These are phyloP conservation scores for Cystobasidium tubakii DNA, from an alignment of 768 basidiomycete genomes.

Conservation along the genomic window DNA sequence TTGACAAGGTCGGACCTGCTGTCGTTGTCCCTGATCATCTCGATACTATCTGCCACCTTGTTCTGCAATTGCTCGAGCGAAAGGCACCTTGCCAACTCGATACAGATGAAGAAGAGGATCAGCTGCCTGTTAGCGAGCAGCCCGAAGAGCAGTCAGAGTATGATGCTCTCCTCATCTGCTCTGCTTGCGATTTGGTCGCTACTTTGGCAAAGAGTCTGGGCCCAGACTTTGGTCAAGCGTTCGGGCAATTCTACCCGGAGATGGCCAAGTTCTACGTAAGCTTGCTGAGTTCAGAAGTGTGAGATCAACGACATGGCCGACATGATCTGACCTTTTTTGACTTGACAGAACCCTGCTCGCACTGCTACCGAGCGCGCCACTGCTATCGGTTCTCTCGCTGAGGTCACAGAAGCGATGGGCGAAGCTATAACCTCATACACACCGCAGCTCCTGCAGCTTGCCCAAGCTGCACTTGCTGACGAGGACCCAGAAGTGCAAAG, in stretches of 20 bases:
- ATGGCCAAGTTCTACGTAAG: slow-evolving; percentile 87
- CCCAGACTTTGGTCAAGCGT: slow-evolving; percentile 71
- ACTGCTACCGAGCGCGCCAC: slow-evolving; percentile 87
- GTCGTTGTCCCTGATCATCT: slow-evolving; percentile 64
- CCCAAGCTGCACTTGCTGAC: slow-evolving; percentile 75
- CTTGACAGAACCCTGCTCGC: slow-evolving; percentile 67
- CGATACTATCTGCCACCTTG: slow-evolving; percentile 71
- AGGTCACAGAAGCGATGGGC: slow-evolving; percentile 91
- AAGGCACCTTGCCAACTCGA: slow-evolving; percentile 81
- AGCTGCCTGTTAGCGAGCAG: slow-evolving; percentile 45
- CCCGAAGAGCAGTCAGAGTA: slow-evolving; percentile 88
- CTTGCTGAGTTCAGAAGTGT: too few species aligned
- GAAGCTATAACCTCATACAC: slow-evolving; percentile 70
- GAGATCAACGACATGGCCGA: too few species aligned
- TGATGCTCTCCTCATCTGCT: slow-evolving; percentile 87
- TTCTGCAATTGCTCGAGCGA: slow-evolving; percentile 79
- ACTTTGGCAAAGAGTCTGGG: slow-evolving; percentile 81
- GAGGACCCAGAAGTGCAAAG: slow-evolving; percentile 86
- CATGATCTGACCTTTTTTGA: too few species aligned
- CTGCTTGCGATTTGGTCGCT: slow-evolving; percentile 89
- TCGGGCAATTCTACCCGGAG: slow-evolving; percentile 77
- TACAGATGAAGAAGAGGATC: slow-evolving; percentile 55
- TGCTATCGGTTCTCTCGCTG: slow-evolving; percentile 85
- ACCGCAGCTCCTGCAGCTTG: slow-evolving; percentile 70
- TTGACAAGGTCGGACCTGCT: slow-evolving; percentile 83